Evolutionary conservation across 2,329 filamentous ascomycete genomes (phyloP).

Genomic region (Balansia obtecta): DNA sequence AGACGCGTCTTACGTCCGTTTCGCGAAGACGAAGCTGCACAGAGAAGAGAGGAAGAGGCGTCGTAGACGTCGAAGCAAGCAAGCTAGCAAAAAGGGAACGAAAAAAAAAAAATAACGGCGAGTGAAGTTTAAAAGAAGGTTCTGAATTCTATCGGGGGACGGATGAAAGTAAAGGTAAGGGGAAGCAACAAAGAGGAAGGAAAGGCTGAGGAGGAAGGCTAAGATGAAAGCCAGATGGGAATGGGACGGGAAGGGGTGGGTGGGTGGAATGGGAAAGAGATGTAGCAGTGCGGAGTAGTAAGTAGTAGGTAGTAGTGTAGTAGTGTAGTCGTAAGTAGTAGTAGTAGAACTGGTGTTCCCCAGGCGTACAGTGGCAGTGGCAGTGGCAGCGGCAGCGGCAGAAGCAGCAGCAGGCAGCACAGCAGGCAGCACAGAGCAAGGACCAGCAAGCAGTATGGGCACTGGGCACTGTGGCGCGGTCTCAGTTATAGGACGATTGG

Average conservation of each 20-base stretch:
- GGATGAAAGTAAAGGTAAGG: not conserved
- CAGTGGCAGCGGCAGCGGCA: not conserved
- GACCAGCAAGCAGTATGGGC: not conserved
- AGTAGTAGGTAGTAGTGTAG: too few relatives aligned
- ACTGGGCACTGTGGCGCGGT: not conserved
- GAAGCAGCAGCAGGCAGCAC: not conserved
- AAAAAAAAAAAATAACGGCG: not conserved
- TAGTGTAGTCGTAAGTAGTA: too few relatives aligned
- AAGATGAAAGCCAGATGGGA: conserved; percentile 5
- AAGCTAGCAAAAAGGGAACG: not conserved
- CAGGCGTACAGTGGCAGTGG: too few relatives aligned
- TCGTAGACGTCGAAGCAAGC: not conserved
- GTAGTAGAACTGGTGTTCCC: too few relatives aligned
- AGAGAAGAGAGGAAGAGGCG: not conserved
- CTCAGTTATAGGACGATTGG: not conserved
- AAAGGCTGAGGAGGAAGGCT: not conserved
- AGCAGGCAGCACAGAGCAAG: too few relatives aligned
- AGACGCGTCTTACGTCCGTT: conserved; percentile 5
- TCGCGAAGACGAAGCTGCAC: not conserved
- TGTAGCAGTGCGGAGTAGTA: not conserved
- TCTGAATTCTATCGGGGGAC: not conserved
- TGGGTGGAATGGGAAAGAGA: not conserved
- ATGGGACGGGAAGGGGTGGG: conserved; percentile 3
- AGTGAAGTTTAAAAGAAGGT: not conserved
- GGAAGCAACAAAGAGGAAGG: not conserved